Base-by-base conservation (phyloP, 2,329 filamentous ascomycete genomes). In the Alternaria sp. region DNA sequence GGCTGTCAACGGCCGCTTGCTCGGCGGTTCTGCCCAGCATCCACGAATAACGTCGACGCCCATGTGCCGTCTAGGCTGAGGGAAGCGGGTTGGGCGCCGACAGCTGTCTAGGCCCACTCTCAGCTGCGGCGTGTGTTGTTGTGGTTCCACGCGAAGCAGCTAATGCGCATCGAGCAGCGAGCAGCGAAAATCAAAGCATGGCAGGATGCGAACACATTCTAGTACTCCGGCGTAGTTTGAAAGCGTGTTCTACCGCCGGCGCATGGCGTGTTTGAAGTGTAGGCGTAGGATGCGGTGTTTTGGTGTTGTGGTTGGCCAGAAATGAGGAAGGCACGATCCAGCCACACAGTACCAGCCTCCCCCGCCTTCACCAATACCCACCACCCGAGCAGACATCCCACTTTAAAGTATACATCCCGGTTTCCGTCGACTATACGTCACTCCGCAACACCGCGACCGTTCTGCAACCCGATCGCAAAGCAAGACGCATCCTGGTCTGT, bases 381-480 rank as follows among this genome's bases (percentile, higher is more conserved):
- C 40, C 54, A 44, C 44, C 30, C 28, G 49, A 52, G 49, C 36
- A 36, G 30, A 32, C 59, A 44, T 58, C 44, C 54, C 49, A 55
- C 54, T 62, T 60, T 61, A 60, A 56, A 40, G 57, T 60, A 56
- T 43, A 44, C 45, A 40, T 54, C 47, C 59, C 59, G 51, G 70
- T 66, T 72, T 73, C 61, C 59, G 57, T 55, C 50, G 61, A 57
- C 57, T 23, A 65, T 73, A 74, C 72, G 72, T 74, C 72, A 73
- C 70, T 54, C 59, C 51, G 59, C 49, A 56, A 57, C 32, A 53
- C 56, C 19, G 55, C 57, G 49, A 63, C 59, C 64, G 23, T 58
- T 57, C 49, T 62, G 57, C 57, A 61, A 62, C 61, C 65, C 63
- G 61, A 65, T 67, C 58, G 54, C 58, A 64, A 36, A 62, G 55